phyloP scores from a whole-genome alignment of 2,329 filamentous ascomycete genomes.

The Tolypocladium amazonense region DNA sequence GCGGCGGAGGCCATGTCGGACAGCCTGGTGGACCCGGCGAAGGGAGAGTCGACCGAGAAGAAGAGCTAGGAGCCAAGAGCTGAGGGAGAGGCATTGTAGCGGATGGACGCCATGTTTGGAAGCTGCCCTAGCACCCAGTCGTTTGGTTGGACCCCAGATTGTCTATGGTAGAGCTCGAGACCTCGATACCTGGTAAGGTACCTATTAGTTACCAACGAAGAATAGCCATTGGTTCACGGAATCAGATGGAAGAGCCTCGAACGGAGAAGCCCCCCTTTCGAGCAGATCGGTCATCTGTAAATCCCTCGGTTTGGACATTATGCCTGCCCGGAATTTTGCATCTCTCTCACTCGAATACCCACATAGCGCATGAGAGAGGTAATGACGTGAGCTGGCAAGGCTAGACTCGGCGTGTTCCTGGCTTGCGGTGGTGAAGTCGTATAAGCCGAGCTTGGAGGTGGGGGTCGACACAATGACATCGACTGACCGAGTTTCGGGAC shows the following conservation, averaged over 20 bases:
- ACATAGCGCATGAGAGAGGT: not conserved
- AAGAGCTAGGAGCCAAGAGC: constrained; percentile 16
- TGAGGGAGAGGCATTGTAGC: not conserved
- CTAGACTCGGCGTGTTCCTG: not conserved
- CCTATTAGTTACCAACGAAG: not conserved
- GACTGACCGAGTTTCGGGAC: not conserved
- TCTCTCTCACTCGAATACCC: not conserved
- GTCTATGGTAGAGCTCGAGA: not conserved
- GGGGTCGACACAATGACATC: not conserved
- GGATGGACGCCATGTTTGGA: not conserved
- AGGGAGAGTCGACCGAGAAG: constrained; percentile 22
- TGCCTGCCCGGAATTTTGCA: not conserved
- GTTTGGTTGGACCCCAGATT: not conserved
- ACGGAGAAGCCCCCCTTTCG: not conserved
- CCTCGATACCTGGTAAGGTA: not conserved
- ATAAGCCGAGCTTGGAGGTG: not conserved
- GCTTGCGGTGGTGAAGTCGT: no score
- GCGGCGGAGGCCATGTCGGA: constrained; percentile 52
- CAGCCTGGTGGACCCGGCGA: constrained; percentile 32
- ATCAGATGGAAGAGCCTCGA: not conserved
- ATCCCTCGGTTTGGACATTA: not conserved
- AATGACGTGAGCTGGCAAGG: not conserved
- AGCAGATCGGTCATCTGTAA: not conserved
- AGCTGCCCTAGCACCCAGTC: not conserved
- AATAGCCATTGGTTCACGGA: not conserved